These are phyloP conservation scores for Cucumis variabilis DNA, from an alignment of 331 rosid genomes.

Conservation along the genomic window DNA sequence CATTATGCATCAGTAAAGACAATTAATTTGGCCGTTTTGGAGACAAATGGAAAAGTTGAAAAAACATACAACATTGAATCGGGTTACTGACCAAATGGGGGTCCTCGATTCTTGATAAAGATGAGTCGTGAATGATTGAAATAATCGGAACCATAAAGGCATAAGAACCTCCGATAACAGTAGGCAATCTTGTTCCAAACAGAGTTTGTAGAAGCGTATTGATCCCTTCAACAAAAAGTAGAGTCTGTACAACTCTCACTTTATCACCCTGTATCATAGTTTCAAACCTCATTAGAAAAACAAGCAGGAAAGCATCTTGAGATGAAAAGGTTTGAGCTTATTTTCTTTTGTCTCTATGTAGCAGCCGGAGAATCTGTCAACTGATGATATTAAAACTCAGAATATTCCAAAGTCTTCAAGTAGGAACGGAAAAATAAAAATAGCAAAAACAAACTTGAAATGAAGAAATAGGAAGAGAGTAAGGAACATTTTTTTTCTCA, in stretches of 20 bases:
- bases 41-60: constrained; percentile 20
- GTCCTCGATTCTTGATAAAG: constrained; percentile 63
- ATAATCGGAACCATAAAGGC: constrained; percentile 98
- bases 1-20: background rate
- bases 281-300: constrained; percentile 19
- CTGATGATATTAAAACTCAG: constrained; percentile 2
- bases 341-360: constrained; percentile 7
- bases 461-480: constrained; percentile 25
- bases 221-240: constrained; percentile 91
- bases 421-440: background rate
- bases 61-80: background rate
- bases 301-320: constrained; percentile 11
- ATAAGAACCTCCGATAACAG: constrained; percentile 97
- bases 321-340: constrained; percentile 11
- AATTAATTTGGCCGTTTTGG: background rate
- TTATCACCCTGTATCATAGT: constrained; percentile 76
- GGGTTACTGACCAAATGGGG: constrained; percentile 67
- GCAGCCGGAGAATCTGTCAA: background rate
- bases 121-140: constrained; percentile 86
- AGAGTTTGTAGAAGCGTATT: constrained; percentile 95
- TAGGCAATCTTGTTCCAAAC: constrained; percentile 96
- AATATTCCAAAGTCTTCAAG: background rate
- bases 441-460: constrained; percentile 25
- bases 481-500: constrained; percentile 39
- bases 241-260: constrained; percentile 94